phyloP scores from a whole-genome alignment of 2,329 filamentous ascomycete species.

The Cladosporium velox region DNA sequence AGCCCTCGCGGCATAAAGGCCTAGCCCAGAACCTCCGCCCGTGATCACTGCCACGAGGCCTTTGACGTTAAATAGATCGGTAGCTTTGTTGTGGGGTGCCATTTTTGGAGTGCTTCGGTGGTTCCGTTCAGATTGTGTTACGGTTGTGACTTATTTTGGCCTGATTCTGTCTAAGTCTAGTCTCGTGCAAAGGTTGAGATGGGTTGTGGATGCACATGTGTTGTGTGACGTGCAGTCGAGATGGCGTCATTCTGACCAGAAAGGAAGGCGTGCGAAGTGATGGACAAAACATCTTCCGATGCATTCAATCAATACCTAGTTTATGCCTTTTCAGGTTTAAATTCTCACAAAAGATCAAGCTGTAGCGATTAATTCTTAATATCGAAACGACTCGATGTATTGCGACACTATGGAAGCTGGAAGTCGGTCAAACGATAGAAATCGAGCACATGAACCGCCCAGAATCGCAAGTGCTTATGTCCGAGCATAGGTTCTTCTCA shows the following conservation, averaged over 20 bases:
- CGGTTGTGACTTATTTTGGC: too few species aligned
- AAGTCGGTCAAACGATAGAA: neutral
- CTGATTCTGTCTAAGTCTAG: neutral
- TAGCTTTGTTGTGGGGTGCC: slow-evolving; percentile 11
- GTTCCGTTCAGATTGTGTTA: neutral
- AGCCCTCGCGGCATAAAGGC: slow-evolving; percentile 48
- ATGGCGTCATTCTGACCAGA: neutral
- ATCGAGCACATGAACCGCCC: neutral
- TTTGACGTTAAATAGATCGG: slow-evolving; percentile 49
- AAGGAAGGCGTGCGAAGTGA: neutral
- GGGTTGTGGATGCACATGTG: neutral
- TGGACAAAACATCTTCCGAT: slow-evolving; percentile 2
- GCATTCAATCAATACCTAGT: neutral
- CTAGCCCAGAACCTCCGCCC: slow-evolving; percentile 56
- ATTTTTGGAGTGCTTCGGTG: neutral
- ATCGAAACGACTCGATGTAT: too few species aligned
- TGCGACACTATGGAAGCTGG: too few species aligned
- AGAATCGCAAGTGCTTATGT: neutral
- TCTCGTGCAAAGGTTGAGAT: neutral
- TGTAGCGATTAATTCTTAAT: neutral
- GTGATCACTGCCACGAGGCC: slow-evolving; percentile 56
- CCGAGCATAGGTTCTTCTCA: neutral
- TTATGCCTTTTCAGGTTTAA: too few species aligned
- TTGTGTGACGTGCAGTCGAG: neutral
- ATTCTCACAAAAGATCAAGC: neutral